Evolutionary conservation across 176 grass and related monocot genomes (phyloP).

Genomic region (Eragrostis curvula): DNA sequence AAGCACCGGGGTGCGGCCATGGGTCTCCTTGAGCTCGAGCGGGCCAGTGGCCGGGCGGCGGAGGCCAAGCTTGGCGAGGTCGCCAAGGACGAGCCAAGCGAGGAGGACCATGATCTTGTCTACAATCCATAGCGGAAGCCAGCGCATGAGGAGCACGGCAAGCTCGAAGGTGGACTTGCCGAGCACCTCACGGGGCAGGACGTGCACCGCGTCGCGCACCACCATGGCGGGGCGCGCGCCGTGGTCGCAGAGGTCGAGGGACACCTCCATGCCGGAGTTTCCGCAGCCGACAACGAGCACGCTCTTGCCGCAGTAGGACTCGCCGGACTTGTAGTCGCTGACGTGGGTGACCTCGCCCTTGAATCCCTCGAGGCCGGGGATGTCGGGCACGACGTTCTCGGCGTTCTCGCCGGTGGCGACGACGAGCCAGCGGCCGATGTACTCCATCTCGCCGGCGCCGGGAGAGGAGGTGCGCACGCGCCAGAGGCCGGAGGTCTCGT

Average conservation of each 20-base stretch:
- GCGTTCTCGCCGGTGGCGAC: conserved; percentile 94
- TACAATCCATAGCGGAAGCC: conserved; percentile 84
- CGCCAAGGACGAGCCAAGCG: conserved; percentile 66
- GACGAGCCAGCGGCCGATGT: conserved; percentile 82
- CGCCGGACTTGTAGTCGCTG: conserved; percentile 67
- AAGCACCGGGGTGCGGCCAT: conserved; percentile 78
- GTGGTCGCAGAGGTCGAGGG: conserved; percentile 78
- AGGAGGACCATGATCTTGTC: conserved; percentile 71
- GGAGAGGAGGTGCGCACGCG: conserved; percentile 41
- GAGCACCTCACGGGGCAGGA: conserved; percentile 73
- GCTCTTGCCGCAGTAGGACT: conserved; percentile 56
- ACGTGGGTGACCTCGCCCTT: conserved; percentile 58
- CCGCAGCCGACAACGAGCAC: conserved; percentile 88
- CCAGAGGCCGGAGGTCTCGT: conserved; percentile 79
- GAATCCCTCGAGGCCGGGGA: conserved; percentile 53
- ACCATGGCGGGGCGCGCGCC: conserved; percentile 69
- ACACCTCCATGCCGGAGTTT: conserved; percentile 93
- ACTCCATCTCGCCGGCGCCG: conserved; percentile 56
- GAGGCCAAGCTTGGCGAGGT: conserved; percentile 59
- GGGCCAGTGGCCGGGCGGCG: conserved; percentile 72
- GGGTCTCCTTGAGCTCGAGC: conserved; percentile 66
- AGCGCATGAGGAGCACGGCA: conserved; percentile 69
- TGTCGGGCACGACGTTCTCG: conserved; percentile 53
- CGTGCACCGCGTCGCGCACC: conserved; percentile 84
- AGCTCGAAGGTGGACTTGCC: conserved; percentile 84